phyloP scores from a whole-genome alignment of 495 filamentous ascomycete species.

The Niebla homalea region DNA sequence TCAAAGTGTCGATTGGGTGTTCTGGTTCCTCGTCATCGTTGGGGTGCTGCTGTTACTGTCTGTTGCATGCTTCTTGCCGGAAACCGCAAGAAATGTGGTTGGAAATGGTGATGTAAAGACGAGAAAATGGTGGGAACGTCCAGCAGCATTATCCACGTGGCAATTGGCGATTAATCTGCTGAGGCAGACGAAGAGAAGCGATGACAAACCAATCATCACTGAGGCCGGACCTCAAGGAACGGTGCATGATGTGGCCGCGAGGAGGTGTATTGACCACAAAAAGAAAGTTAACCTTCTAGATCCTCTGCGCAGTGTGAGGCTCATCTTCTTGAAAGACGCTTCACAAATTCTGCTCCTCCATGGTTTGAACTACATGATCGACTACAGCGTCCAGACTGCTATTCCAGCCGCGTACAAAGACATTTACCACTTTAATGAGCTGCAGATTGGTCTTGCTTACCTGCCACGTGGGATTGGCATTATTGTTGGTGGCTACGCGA shows the following conservation, averaged over 20 bases:
- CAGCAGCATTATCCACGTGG: background rate
- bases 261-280: background rate
- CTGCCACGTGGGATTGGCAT: conserved; percentile 38
- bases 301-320: background rate
- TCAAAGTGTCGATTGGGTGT: conserved; percentile 10
- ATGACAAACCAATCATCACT: background rate
- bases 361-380: conserved; percentile 24
- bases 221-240: background rate
- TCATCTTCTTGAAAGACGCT: conserved; percentile 36
- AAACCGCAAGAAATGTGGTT: conserved; percentile 60
- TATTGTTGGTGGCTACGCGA: conserved; percentile 74
- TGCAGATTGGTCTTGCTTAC: conserved; percentile 24
- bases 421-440: conserved; percentile 21
- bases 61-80: conserved; percentile 44
- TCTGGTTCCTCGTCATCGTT: conserved; percentile 9
- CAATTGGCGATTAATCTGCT: background rate
- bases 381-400: conserved; percentile 24
- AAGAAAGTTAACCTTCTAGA: background rate
- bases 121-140: conserved; percentile 12
- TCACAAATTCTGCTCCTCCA: conserved; percentile 37
- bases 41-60: conserved; percentile 21
- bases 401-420: conserved; percentile 20
- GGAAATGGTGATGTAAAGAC: conserved; percentile 41
- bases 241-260: background rate
- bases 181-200: conserved; percentile 8